Evolutionary conservation across 768 basidiomycete genomes (phyloP), one percentile per base, ranked within the genome.

Genomic region (Tricholoma furcatifolium): DNA sequence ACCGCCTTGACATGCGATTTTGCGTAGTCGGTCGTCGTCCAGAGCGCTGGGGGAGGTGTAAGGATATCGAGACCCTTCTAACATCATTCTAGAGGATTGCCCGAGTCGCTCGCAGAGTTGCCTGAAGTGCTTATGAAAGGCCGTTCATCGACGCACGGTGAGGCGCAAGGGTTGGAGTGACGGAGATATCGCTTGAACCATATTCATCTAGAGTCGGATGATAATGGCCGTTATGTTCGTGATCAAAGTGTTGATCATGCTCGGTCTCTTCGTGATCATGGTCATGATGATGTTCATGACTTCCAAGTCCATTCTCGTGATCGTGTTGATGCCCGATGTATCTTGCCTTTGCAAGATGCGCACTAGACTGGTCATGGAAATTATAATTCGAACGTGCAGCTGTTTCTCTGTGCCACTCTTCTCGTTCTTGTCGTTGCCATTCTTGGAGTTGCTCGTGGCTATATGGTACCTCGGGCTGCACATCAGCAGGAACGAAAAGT

Each of bases 401-500:
- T 45, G 60, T 61, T 61, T 66, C 63, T 56, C 57, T 58, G 35
- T 62, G 60, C 71, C 63, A 64, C 46, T 64, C 62, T 44, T 70
- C 67, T 41, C 68, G 65, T 47, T 70, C 64, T 49, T 69, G 67
- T 32, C 57, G 59, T 32, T 64, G 58, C 68, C 67, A 69, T 43
- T 69, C 65, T 30, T 61, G 59, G 10, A 69, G 45, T 39, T 67
- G 67, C 18, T 61, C 55, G 1, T 64, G 55, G 47, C 49, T 58
- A 27, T 67, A 63, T 24, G 60, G 62, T 11, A 55, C n/a, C n/a
- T 67, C 63, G 40, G 62, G 47, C 55, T 68, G 68, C 39, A 71
- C 63, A 54, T 88, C 85, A 21, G 87, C 88, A 23, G 90, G 91
- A 21, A 89, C 84, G 60, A 91, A 91, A 24, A 89, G 71, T 39